Evolutionary conservation across 805 yeast genomes (phyloP), one percentile per base, ranked within the genome.

Genomic region (Candida hungchunana): DNA sequence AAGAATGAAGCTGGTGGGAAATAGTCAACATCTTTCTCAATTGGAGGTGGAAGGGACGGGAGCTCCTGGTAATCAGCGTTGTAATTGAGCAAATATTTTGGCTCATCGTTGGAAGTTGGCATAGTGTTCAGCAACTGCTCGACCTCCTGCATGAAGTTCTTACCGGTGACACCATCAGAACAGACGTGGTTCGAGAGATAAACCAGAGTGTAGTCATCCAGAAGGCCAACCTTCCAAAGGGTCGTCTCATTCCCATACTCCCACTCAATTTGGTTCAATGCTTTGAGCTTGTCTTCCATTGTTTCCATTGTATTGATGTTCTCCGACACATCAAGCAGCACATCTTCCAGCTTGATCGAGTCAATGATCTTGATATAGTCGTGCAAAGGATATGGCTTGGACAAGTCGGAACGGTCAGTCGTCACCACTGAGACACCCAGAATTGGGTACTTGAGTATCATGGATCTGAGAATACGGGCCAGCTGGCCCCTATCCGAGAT

Each of bases 121-220:
- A 6, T 21, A 4, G 18, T 12, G 26, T 44, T 44, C 16, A 45
- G 24, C 16, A 34, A 26, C 3, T n/a, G 11, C 14, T 32, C 31
- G 10, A 51, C 23, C 25, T 45, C 48, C 16, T 38, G 37, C 13
- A 43, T 16, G 10, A 49, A 32, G 29, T 39, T 24, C 29, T 37
- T 46, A 4, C 42, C 51, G 24, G 42, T 30, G 2, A 39, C 32
- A 9, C 52, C 55, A 31, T 51, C 55, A 8, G 52, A 36, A 9
- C 49, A 27, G 29, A 41, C 42, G 29, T 51, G 55, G 29, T 47
- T 49, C 9, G 48, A 37, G n/a, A 51, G 18, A 28, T 34, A 41
- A 1, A 30, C 43, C 13, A 51, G 6, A 1, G 55, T 51, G 10
- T 31, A 3, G 12, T 39, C 43, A 20, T 48, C 44, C 14, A 51